Percentiles rank a stretch among this genome's conserved stretches.
Evolutionary conservation across 352 stramenopile species (phyloP).

Genomic region (Phytophthora capsici): DNA sequence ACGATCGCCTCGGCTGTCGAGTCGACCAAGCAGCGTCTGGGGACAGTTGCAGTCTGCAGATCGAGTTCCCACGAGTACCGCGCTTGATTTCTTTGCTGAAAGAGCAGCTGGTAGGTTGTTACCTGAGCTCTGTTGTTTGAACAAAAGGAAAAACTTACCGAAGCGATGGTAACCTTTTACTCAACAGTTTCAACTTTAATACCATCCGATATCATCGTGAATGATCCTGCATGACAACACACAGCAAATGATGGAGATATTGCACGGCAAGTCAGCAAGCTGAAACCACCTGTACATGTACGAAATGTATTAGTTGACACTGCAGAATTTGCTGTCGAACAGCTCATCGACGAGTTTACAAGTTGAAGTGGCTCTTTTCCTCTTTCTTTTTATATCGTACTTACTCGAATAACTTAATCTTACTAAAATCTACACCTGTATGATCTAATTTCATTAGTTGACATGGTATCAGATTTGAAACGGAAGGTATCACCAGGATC

Average conservation of each 20-base stretch:
- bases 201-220: neutral
- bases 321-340: neutral
- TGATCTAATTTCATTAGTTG: neutral
- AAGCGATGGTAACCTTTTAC: neutral
- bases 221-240: neutral
- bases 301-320: too few species aligned
- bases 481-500: neutral
- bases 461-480: neutral
- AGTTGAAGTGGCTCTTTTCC: neutral
- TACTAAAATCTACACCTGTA: neutral
- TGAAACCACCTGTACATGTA: too few species aligned
- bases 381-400: neutral
- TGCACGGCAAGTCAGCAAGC: too few species aligned
- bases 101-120: conserved; percentile 20
- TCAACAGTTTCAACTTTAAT: neutral
- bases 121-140: neutral
- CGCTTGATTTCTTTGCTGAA: conserved; percentile 17
- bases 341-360: neutral
- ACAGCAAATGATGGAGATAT: too few species aligned
- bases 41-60: conserved; percentile 6
- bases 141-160: neutral
- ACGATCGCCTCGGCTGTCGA: neutral
- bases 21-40: conserved; percentile 5
- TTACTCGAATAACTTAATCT: neutral
- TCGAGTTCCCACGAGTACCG: conserved; percentile 5